phyloP scores from a whole-genome alignment of 345 rosid species.

The Cardamine chenopodiifolia region DNA sequence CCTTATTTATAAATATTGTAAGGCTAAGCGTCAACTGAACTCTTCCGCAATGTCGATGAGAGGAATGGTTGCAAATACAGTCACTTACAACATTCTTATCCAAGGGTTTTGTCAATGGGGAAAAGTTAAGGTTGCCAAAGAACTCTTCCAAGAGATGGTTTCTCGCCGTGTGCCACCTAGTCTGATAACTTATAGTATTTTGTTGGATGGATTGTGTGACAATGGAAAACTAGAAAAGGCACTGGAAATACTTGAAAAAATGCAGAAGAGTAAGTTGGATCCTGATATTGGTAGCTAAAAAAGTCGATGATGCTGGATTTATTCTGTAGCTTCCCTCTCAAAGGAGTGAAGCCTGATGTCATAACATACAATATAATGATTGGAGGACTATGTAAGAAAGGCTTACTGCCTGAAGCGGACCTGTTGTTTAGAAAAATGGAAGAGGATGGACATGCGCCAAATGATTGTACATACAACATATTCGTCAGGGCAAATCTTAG shows the following conservation, averaged over 20 bases:
- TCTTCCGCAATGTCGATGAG: neutral
- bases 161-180: neutral
- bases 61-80: neutral
- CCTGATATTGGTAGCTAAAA: neutral
- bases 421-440: conserved; percentile 16
- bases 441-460: conserved; percentile 12
- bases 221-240: conserved; percentile 38
- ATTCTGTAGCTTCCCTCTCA: conserved; percentile 6
- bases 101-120: neutral
- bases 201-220: conserved; percentile 42
- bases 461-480: conserved; percentile 24
- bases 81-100: conserved; percentile 11
- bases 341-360: conserved; percentile 33
- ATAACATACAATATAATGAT: conserved; percentile 26
- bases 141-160: conserved; percentile 38
- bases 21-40: neutral
- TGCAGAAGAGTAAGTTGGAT: conserved; percentile 14
- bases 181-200: conserved; percentile 9
- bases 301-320: conserved; percentile 31
- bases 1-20: neutral
- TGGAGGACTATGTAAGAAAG: conserved; percentile 29
- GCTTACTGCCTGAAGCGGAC: conserved; percentile 22
- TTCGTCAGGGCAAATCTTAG: conserved; percentile 5
- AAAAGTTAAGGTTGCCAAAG: conserved; percentile 29
- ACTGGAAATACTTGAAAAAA: conserved; percentile 12